Conservation (phyloP, 2,329 filamentous ascomycete species). For the Apiospora phragmitis region DNA sequence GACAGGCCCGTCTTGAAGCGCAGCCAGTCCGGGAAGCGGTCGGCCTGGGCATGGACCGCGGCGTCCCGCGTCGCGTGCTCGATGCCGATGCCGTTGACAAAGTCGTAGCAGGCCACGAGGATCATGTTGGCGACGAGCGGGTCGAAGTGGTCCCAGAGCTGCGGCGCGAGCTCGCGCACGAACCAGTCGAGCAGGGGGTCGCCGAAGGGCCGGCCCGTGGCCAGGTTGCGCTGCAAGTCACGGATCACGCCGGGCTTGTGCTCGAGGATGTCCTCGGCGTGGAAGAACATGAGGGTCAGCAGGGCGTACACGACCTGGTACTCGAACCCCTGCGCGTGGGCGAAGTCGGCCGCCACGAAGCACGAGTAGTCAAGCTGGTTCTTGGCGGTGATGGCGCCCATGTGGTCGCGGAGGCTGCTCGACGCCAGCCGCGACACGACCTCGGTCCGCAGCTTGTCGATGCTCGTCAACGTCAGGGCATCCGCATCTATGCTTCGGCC, state of each 20-base stretch:
- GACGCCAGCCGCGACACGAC: background rate
- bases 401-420: slow-evolving; percentile 1
- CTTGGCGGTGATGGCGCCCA: slow-evolving; percentile 12
- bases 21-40: slow-evolving; percentile 15
- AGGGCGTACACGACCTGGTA: slow-evolving; percentile 15
- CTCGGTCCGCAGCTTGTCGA: background rate
- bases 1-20: slow-evolving; percentile 17
- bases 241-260: slow-evolving; percentile 11
- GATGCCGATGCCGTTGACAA: slow-evolving; percentile 13
- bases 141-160: slow-evolving; percentile 14
- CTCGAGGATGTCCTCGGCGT: slow-evolving; percentile 16
- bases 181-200: slow-evolving; percentile 16
- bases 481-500: slow-evolving; percentile 12
- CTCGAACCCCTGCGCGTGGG: slow-evolving; percentile 13
- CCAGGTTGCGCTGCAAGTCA: slow-evolving; percentile 2
- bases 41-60: background rate
- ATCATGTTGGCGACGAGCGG: slow-evolving; percentile 17
- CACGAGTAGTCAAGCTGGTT: slow-evolving; percentile 14
- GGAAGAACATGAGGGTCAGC: slow-evolving; percentile 16
- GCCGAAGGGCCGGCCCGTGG: slow-evolving; percentile 7
- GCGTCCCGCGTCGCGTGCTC: background rate
- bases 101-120: slow-evolving; percentile 15
- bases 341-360: slow-evolving; percentile 15
- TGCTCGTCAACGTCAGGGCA: slow-evolving; percentile 11
- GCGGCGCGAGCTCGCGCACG: slow-evolving; percentile 12